phyloP scores from a whole-genome alignment of 1,284 basidiomycete species.

The Melampsora americana region DNA sequence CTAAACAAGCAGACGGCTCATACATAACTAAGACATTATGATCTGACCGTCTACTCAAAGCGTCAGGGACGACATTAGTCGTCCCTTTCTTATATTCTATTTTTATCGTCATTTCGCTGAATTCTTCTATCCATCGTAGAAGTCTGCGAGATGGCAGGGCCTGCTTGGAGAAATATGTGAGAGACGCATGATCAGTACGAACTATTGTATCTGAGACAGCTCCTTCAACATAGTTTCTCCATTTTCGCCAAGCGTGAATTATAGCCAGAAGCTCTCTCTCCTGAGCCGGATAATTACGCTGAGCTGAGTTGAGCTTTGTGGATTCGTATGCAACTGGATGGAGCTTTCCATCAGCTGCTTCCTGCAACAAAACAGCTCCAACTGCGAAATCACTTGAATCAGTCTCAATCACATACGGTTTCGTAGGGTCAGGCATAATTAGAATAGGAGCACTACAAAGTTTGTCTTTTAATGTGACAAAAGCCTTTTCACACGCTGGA shows the following conservation, averaged over 20 bases:
- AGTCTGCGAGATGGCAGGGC: constrained; percentile 54
- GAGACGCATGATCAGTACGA: constrained; percentile 56
- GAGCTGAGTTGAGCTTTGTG: constrained; percentile 28
- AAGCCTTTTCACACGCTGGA: neutral
- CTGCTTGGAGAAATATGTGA: constrained; percentile 56
- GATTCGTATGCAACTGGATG: constrained; percentile 44
- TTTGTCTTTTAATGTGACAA: neutral
- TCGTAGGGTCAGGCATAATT: neutral
- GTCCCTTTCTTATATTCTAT: constrained; percentile 55
- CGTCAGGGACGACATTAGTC: constrained; percentile 55
- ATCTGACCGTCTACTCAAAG: constrained; percentile 51
- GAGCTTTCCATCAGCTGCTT: neutral
- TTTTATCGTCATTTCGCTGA: constrained; percentile 52
- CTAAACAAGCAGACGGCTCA: neutral
- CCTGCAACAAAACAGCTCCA: constrained; percentile 42
- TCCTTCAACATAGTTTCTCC: constrained; percentile 48
- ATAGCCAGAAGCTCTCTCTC: constrained; percentile 45
- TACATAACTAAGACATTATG: neutral
- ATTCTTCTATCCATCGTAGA: constrained; percentile 55
- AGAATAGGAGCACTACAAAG: neutral
- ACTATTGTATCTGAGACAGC: constrained; percentile 50
- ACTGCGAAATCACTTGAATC: neutral
- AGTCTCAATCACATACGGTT: too few species aligned
- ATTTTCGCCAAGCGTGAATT: constrained; percentile 43
- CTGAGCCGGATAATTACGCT: constrained; percentile 45